Percentiles rank a stretch among this genome's conserved stretches.
phyloP scores from a whole-genome alignment of 1,284 basidiomycete genomes.

The Puccinia novopanici region DNA sequence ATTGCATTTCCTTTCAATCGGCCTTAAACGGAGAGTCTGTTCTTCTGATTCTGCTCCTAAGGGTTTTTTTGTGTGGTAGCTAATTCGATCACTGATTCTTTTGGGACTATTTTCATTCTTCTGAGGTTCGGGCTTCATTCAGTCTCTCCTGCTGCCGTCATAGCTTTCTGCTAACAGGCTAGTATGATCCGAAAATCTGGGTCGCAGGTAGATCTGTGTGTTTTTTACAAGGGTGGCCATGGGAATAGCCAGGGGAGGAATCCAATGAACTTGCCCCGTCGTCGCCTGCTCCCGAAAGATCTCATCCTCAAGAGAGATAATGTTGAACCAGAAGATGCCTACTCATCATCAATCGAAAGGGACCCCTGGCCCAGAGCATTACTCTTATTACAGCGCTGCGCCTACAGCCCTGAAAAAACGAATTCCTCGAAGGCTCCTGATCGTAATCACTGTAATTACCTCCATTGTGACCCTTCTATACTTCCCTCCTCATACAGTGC shows the following conservation, averaged over 20 bases:
- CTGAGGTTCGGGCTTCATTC: neutral
- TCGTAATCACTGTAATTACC: neutral
- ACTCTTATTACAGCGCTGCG: neutral
- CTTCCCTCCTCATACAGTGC: neutral
- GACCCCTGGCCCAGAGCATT: neutral
- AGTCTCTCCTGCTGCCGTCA: neutral
- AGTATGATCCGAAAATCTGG: neutral
- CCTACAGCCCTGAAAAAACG: constrained; percentile 6
- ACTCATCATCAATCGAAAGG: constrained; percentile 1
- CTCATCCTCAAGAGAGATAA: constrained; percentile 3
- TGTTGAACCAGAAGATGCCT: constrained; percentile 11
- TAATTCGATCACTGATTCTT: neutral
- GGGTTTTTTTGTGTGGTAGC: neutral
- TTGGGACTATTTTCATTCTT: neutral
- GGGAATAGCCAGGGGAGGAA: neutral
- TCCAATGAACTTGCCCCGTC: neutral
- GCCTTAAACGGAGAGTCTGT: too few relatives aligned
- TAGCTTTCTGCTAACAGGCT: neutral
- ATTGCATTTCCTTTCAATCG: too few relatives aligned
- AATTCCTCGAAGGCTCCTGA: neutral
- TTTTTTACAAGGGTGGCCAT: neutral
- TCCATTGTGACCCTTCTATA: neutral
- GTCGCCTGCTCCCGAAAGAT: neutral
- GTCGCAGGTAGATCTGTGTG: neutral
- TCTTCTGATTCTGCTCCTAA: neutral